These are phyloP conservation scores for Lactifluus rugatus DNA, from an alignment of 768 basidiomycete genomes.

Conservation along the genomic window DNA sequence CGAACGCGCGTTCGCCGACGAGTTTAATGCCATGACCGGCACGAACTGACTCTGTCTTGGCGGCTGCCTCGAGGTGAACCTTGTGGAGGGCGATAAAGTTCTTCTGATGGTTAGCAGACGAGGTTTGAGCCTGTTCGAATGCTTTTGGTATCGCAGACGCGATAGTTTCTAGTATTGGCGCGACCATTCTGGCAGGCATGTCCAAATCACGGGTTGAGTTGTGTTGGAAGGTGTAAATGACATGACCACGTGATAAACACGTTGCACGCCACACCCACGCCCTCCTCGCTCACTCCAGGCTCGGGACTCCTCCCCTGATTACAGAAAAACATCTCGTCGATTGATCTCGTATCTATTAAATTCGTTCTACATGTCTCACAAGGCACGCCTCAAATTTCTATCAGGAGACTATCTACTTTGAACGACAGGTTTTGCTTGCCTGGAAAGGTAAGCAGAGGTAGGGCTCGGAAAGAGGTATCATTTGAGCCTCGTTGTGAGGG, in stretches of 20 bases:
- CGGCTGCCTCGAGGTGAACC: conserved; percentile 57
- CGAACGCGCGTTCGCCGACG: conserved; percentile 70
- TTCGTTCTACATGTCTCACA: background rate
- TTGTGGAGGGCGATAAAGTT: conserved; percentile 78
- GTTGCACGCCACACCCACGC: background rate
- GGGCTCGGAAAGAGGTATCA: conserved; percentile 9
- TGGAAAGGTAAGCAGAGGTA: conserved; percentile 12
- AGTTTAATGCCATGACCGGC: conserved; percentile 45
- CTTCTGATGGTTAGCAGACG: conserved; percentile 78
- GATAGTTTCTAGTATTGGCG: conserved; percentile 25
- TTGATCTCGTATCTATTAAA: background rate
- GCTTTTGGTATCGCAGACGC: conserved; percentile 44
- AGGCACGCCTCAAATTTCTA: background rate
- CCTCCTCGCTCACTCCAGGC: too few species aligned
- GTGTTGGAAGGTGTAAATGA: background rate
- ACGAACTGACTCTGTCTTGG: conserved; percentile 38
- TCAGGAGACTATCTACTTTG: conserved; percentile 5
- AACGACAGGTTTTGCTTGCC: background rate
- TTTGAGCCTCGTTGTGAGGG: conserved; percentile 19
- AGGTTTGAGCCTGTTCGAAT: conserved; percentile 70
- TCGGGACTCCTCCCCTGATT: background rate
- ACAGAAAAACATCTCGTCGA: background rate
- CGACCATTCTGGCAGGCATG: conserved; percentile 22
- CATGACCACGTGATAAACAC: conserved; percentile 4
- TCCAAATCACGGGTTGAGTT: too few species aligned